These are phyloP conservation scores for Acanthamoeba sp. DNA, from an alignment of 208 protist species.

Conservation along the genomic window DNA sequence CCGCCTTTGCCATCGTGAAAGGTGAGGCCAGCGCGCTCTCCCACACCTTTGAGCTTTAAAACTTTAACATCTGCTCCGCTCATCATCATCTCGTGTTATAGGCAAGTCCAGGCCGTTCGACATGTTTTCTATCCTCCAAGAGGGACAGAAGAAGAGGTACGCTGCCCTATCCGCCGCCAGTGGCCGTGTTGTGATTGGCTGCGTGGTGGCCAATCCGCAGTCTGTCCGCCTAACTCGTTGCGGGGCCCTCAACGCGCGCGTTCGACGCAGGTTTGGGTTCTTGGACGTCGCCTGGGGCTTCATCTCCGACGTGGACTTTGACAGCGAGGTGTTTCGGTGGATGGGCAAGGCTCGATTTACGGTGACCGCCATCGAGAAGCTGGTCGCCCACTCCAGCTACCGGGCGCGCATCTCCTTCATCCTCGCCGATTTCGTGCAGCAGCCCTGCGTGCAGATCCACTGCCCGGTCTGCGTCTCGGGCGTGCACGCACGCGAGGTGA, in stretches of 20 bases:
- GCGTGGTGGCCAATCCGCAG: too few relatives aligned
- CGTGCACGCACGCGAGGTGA: neutral
- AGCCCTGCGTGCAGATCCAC: conserved; percentile 23
- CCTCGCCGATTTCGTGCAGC: conserved; percentile 1
- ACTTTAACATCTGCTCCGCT: neutral
- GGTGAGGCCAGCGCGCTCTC: neutral
- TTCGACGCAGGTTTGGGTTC: conserved; percentile 31
- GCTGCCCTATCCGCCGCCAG: neutral
- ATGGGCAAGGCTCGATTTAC: conserved; percentile 61
- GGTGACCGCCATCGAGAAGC: conserved; percentile 64
- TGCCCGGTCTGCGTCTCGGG: neutral
- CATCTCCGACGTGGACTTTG: conserved; percentile 73
- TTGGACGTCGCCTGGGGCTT: conserved; percentile 66
- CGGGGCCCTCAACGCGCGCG: neutral
- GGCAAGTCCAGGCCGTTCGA: conserved; percentile 15
- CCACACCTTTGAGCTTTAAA: neutral
- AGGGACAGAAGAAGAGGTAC: conserved; percentile 55
- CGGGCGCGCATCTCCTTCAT: conserved; percentile 40
- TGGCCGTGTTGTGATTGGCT: too few relatives aligned
- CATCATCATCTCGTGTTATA: neutral
- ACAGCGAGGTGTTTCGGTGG: conserved; percentile 68
- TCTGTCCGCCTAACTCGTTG: too few relatives aligned
- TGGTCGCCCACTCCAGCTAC: conserved; percentile 13
- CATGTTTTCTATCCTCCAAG: conserved; percentile 49
- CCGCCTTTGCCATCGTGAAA: conserved; percentile 74